Percentiles rank a stretch among this genome's conserved stretches.
Conservation (phyloP, 164 flowering plant species). For the Magnolia sinica region DNA sequence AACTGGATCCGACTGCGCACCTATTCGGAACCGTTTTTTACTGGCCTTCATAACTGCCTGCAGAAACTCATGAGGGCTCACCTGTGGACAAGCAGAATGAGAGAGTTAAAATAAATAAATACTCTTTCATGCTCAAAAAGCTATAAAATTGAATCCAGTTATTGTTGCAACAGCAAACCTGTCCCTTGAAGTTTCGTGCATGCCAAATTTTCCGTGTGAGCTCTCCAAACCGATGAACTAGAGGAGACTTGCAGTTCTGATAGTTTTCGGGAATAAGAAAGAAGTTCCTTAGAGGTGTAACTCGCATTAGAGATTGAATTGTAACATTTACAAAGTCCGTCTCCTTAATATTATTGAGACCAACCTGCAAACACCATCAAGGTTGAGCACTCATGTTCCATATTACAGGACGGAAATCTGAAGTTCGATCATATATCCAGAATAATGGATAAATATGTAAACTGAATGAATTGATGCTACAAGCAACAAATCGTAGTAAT, state of each 20-base stretch:
- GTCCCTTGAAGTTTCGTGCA: conserved; percentile 95
- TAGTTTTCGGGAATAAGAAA: conserved; percentile 94
- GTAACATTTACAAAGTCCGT: conserved; percentile 97
- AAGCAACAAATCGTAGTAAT: neutral
- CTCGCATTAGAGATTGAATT: conserved; percentile 93
- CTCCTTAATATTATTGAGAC: conserved; percentile 86
- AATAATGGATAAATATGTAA: too few species aligned
- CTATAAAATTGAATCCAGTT: neutral
- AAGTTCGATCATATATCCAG: neutral
- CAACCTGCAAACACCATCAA: conserved; percentile 54
- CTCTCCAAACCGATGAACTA: conserved; percentile 96
- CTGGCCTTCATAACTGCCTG: conserved; percentile 98
- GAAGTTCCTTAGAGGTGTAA: conserved; percentile 93
- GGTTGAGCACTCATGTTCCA: neutral
- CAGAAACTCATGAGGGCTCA: conserved; percentile 95
- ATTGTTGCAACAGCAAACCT: conserved; percentile 41
- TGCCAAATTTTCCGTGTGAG: conserved; percentile 98
- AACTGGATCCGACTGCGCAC: conserved; percentile 92
- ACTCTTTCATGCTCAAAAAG: neutral
- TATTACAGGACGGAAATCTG: neutral
- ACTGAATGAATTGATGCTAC: neutral
- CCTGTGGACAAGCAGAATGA: conserved; percentile 43
- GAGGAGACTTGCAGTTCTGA: conserved; percentile 73
- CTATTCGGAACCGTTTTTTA: conserved; percentile 80
- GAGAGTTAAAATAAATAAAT: neutral